Conservation (phyloP, 2,329 filamentous ascomycete genomes). For the Whalleya microplaca region DNA sequence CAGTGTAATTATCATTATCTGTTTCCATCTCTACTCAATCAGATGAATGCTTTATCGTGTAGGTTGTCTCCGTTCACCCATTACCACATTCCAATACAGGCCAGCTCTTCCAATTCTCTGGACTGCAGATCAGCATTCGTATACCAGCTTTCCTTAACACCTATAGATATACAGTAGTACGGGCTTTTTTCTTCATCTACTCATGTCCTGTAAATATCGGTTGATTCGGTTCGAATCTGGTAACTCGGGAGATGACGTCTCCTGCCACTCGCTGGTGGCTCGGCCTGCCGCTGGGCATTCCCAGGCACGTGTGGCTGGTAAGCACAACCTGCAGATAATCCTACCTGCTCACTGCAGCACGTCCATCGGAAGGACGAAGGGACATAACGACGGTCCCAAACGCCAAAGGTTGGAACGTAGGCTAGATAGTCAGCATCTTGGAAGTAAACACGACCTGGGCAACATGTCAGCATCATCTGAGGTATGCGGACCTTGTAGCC, state of each 20-base stretch:
- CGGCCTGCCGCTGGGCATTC: not conserved
- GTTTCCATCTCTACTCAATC: not conserved
- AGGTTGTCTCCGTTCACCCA: not conserved
- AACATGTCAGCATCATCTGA: not conserved
- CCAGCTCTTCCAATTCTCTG: not conserved
- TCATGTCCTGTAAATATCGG: not conserved
- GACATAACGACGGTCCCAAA: constrained; percentile 3
- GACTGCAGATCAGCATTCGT: no score
- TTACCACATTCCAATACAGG: not conserved
- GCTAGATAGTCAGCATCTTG: constrained; percentile 2
- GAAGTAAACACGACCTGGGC: constrained; percentile 6
- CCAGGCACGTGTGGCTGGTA: not conserved
- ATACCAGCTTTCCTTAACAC: not conserved
- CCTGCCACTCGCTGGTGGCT: no score
- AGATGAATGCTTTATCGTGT: not conserved
- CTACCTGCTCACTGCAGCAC: constrained; percentile 5
- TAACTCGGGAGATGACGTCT: not conserved
- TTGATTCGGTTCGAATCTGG: not conserved
- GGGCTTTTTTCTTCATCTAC: not conserved
- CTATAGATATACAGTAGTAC: not conserved
- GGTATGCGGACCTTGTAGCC: not conserved
- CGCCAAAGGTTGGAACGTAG: constrained; percentile 1
- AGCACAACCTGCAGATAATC: not conserved
- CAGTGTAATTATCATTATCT: not conserved
- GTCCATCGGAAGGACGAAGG: constrained; percentile 5